Base-by-base conservation (phyloP, 1,284 basidiomycete species). In the Sphagnurus paluster region DNA sequence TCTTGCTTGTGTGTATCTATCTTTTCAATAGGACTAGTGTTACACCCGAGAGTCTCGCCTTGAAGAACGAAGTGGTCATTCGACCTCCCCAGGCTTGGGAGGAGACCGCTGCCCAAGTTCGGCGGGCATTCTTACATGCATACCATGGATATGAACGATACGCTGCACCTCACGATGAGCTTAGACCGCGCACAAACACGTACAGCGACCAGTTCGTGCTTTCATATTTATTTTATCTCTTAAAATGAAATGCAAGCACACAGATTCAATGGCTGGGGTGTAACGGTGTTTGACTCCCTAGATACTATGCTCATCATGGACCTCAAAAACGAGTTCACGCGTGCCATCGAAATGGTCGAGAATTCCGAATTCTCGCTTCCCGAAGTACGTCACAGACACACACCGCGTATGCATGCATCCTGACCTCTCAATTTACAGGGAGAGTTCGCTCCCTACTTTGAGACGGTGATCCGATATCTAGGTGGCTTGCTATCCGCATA, bases 401-500 rank as follows among this genome's bases (percentile, higher is more conserved):
- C 81, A 62, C 67, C 1, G 14, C 24, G 17, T 17, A 8, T 13
- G 19, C 33, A 25, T 14, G 6, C 34, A 8, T 25, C 24, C 39
- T 87, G 28, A 52, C 17, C 7, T n/a, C n/a, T n/a, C 38, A 65
- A 56, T 1, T 47, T 20, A 44, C 57, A 32, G 52, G 44, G 40
- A 14, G 13, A 48, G 84, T 74, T 66, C 53, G 77, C 69, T 4
- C 79, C 77, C 1, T 86, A 87, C 54, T 95, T 95, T 55, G 93
- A 96, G 65, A 94, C 90, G 0, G 78, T 83, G 17, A 96, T 95
- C 48, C 80, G 93, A 19, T 93, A 94, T 64, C 76, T 96, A 3
- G 93, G 92, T 9, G 90, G 91, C 5, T 65, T 94, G 7, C 68
- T 94, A 3, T 88, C 90, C 2, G 90, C 87, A 0, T 88, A 93